Percentiles rank a stretch among this genome's conserved stretches.
These are phyloP conservation scores for Phytophthora colocasiae DNA, from an alignment of 352 stramenopile species.

Conservation along the genomic window DNA sequence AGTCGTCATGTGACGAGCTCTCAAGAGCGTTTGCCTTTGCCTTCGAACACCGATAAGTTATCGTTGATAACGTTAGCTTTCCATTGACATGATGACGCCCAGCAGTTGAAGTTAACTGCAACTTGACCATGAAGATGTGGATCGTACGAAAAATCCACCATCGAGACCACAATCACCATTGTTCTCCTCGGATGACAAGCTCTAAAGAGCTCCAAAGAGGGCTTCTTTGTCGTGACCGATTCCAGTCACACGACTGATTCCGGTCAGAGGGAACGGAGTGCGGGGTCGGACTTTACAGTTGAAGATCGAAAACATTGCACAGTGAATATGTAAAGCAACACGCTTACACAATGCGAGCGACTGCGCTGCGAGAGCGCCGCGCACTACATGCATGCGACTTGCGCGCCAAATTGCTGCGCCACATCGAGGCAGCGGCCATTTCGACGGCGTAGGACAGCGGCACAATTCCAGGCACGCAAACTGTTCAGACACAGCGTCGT, in stretches of 20 bases:
- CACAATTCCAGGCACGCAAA: neutral
- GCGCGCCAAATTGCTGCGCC: conserved; percentile 6
- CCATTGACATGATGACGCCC: neutral
- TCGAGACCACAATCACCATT: neutral
- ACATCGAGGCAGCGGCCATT: conserved; percentile 3
- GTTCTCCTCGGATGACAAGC: no score
- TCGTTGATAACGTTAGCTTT: neutral
- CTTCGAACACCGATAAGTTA: neutral
- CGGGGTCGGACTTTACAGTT: conserved; percentile 3
- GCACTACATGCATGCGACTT: neutral
- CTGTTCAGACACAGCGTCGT: conserved; percentile 14
- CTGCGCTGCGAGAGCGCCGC: neutral
- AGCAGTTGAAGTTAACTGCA: conserved; percentile 22
- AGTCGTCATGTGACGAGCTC: conserved; percentile 8
- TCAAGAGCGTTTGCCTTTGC: neutral
- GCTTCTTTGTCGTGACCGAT: neutral
- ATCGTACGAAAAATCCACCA: conserved; percentile 6
- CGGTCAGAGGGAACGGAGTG: neutral
- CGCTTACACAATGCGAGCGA: no score
- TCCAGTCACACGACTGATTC: conserved; percentile 7
- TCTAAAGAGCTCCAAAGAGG: no score
- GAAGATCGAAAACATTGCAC: neutral
- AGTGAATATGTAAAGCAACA: no score
- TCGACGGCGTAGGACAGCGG: conserved; percentile 5
- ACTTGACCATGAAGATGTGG: conserved; percentile 17